Evolutionary conservation across 2,329 filamentous ascomycete species (phyloP), one percentile per base, ranked within the genome.

Genomic region (Alternaria gaisen): DNA sequence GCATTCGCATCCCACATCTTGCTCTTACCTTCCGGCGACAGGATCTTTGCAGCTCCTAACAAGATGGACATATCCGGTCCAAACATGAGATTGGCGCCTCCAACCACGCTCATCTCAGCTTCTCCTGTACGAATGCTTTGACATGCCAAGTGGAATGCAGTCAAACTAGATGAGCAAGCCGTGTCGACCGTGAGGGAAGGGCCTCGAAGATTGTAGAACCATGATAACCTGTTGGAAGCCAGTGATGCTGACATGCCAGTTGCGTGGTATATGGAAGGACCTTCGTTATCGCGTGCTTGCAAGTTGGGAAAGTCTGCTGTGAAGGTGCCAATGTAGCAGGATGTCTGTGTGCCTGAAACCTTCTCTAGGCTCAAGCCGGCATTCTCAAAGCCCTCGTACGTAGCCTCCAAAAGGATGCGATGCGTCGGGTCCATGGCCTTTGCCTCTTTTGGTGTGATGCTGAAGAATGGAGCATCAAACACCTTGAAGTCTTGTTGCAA

Each of bases 61-160:
- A 59, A 26, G 10, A 58, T 64, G 30, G 57, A 63, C 38, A 61
- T 56, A 8, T 69, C 65, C 0, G 64, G 67, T 20, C 42, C 44
- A 11, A 68, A 54, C n/a, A 82, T 76, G 4, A 82, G 61, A 43
- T 76, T 80, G 2, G 71, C 70, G 3, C 80, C 79, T 14, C 72
- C 77, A 6, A 80, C 79, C 9, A 82, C 28, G 7, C 79, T 78
- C 50, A 68, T 64, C 2, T 54, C 47, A 38, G 26, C 69, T 11
- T 77, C 70, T 4, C 76, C 73, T 14, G 32, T 43, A 14, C 53
- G 67, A 10, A 73, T 58, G n/a, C 69, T 75, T 36, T 72, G 71
- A 30, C 65, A 66, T 4, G 67, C 68, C n/a, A 63, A 56, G 56
- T 74, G 65, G 2, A 72, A 41, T 7, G 61, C 63, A 26, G 69